Base-by-base conservation (phyloP, 208 protist species). In the Spongospora subterranea region DNA sequence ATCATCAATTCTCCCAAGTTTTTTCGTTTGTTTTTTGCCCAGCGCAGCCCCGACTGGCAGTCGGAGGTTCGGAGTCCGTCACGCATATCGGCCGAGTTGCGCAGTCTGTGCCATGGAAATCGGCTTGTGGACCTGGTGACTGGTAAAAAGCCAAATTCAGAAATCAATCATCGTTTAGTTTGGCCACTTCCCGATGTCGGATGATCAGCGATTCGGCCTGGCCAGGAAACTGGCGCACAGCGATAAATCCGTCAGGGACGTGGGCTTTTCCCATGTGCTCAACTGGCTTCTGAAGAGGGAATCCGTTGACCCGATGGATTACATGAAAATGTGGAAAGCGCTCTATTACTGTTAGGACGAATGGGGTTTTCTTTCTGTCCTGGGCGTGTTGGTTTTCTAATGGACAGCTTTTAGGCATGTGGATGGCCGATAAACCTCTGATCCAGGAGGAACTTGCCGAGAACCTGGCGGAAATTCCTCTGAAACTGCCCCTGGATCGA, bases 311-410 rank as follows among this genome's bases (percentile, higher is more conserved):
- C 11, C 6, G 17, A 6, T 39, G 35, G 71, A 82, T 82, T 43
- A 45, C 13, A 40, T 82, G 71, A 82, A 82, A 35, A 6, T 82
- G 11, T 82, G 71, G 71, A 82, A 82, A 35, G 71, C 71, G 71
- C 71, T 82, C 71, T 82, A 82, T n/a, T 82, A 82, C 40, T 82
- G 71, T 43, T n/a, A n/a, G n/a, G n/a, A n/a, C n/a, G n/a, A n/a
- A n/a, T n/a, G n/a, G n/a, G n/a, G n/a, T n/a, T n/a, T n/a, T n/a
- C n/a, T n/a, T n/a, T n/a, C n/a, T n/a, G n/a, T n/a, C n/a, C n/a
- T n/a, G n/a, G n/a, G n/a, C n/a, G n/a, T n/a, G n/a, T n/a, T n/a
- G n/a, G n/a, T n/a, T n/a, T n/a, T n/a, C n/a, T n/a, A n/a, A n/a
- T n/a, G n/a, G n/a, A n/a, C n/a, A n/a, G n/a, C n/a, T n/a, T n/a